These are phyloP conservation scores for Colletotrichum aenigma DNA, from an alignment of 2,329 filamentous ascomycete genomes.

Conservation along the genomic window DNA sequence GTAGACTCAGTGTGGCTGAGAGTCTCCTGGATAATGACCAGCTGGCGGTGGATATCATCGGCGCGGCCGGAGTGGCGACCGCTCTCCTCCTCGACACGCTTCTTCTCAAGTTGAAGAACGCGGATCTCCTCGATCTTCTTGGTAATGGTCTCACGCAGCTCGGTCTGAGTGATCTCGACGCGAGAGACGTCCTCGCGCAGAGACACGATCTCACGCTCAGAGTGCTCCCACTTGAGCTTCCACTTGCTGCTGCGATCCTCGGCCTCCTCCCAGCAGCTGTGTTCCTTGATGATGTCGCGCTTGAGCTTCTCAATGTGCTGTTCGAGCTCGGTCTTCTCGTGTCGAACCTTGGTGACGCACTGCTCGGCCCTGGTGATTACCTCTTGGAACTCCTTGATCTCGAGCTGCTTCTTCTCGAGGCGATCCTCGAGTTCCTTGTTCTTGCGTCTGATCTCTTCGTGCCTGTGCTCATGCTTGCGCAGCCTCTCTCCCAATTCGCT, in stretches of 20 bases:
- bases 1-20: neutral
- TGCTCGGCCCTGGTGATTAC: neutral
- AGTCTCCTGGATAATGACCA: neutral
- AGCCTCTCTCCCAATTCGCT: neutral
- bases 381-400: slow-evolving; percentile 8
- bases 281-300: neutral
- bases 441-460: slow-evolving; percentile 8
- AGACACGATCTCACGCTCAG: neutral
- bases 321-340: slow-evolving; percentile 7
- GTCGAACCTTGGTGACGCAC: neutral
- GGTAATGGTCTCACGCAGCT: neutral
- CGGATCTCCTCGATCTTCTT: slow-evolving; percentile 7
- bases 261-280: neutral
- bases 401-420: slow-evolving; percentile 3
- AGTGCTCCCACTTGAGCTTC: slow-evolving; percentile 16
- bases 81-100: slow-evolving; percentile 8
- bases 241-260: slow-evolving; percentile 5
- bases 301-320: neutral
- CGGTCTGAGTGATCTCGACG: neutral
- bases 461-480: slow-evolving; percentile 1
- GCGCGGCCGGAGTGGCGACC: neutral
- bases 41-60: slow-evolving; percentile 9
- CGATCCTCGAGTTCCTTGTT: slow-evolving; percentile 5
- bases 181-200: slow-evolving; percentile 6
- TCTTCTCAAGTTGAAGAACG: slow-evolving; percentile 2